These are phyloP conservation scores for Litchi chinensis DNA, from an alignment of 345 rosid species.

Conservation along the genomic window DNA sequence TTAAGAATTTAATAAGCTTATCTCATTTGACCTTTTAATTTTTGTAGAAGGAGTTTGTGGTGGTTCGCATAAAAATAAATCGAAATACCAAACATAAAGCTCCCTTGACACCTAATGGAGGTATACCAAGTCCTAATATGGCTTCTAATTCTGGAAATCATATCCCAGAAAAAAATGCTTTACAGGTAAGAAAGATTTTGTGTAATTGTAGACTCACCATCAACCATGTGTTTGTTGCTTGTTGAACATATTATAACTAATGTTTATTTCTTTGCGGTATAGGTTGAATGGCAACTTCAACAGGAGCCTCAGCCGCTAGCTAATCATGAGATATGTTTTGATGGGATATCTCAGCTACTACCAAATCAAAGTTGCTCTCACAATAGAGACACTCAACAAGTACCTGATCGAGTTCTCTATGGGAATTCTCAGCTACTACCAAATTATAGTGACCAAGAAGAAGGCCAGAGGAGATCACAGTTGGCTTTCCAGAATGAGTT, in stretches of 20 bases:
- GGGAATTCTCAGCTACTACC: too few species aligned
- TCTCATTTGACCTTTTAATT: neutral
- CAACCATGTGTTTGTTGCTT: neutral
- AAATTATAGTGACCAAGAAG: neutral
- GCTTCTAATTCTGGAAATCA: neutral
- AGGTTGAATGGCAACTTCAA: neutral
- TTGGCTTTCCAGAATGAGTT: neutral
- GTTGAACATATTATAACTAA: neutral
- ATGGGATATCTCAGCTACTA: neutral
- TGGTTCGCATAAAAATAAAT: neutral
- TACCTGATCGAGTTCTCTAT: too few species aligned
- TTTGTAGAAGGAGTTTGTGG: slow-evolving; percentile 10
- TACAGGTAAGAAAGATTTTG: neutral
- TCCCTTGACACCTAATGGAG: neutral
- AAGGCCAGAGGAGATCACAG: neutral
- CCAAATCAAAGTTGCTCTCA: neutral
- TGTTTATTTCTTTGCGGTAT: neutral
- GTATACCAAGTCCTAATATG: neutral
- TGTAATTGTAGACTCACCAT: neutral
- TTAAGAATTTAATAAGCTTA: neutral
- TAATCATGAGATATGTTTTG: neutral
- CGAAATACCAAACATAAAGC: neutral
- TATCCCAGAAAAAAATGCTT: neutral
- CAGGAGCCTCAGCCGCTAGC: too few species aligned
- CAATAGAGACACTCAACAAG: too few species aligned